A percentile compares a stretch with the other conserved stretches of the same genome.
Conservation (phyloP, 2,329 filamentous ascomycete species). For the Aureobasidium leucospermi region DNA sequence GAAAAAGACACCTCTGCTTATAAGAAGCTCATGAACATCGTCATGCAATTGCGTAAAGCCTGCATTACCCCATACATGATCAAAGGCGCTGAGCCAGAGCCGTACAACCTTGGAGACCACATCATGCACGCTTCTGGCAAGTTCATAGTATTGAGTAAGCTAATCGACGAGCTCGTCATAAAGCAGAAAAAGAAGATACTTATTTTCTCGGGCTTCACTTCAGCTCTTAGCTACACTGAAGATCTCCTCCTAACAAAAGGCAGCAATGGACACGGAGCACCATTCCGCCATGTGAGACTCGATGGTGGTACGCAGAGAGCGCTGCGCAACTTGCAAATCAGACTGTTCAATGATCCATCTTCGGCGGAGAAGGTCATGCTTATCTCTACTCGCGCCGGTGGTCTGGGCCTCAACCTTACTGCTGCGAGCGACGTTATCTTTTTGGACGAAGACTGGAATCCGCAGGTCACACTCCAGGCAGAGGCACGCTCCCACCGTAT, state of each 20-base stretch:
- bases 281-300: conserved; percentile 42
- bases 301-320: conserved; percentile 45
- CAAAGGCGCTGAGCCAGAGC: conserved; percentile 37
- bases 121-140: conserved; percentile 48
- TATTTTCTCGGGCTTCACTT: conserved; percentile 51
- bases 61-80: conserved; percentile 50
- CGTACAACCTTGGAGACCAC: conserved; percentile 41
- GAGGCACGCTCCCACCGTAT: conserved; percentile 50
- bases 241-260: conserved; percentile 43
- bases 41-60: conserved; percentile 50
- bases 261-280: conserved; percentile 26
- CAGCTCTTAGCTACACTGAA: conserved; percentile 45
- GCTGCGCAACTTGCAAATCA: conserved; percentile 45
- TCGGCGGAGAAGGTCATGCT: conserved; percentile 48
- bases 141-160: conserved; percentile 48
- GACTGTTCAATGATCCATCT: conserved; percentile 43
- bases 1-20: conserved; percentile 21
- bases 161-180: conserved; percentile 42
- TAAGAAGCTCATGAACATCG: conserved; percentile 44
- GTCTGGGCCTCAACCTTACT: conserved; percentile 49
- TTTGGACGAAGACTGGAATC: conserved; percentile 51
- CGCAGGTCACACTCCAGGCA: conserved; percentile 47
- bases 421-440: conserved; percentile 50
- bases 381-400: conserved; percentile 49
- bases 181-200: conserved; percentile 47